Conservation (phyloP, 495 filamentous ascomycete genomes). For the Aspergillus conjunctus region DNA sequence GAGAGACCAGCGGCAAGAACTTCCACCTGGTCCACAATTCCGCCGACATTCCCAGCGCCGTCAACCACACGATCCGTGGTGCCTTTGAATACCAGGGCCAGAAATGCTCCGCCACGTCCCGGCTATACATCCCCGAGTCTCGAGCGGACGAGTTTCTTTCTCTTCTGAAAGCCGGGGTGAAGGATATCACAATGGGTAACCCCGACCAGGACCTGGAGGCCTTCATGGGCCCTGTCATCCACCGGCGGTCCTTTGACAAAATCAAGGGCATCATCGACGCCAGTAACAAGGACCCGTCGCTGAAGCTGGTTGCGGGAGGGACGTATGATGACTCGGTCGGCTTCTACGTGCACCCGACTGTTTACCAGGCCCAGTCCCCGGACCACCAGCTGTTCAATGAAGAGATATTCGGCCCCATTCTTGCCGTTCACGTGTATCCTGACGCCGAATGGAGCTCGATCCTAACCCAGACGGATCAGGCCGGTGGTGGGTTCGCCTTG, state of each 20-base stretch:
- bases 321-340: slow-evolving; percentile 68
- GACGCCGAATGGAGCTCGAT: slow-evolving; percentile 57
- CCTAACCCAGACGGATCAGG: slow-evolving; percentile 59
- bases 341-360: slow-evolving; percentile 72
- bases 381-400: slow-evolving; percentile 66
- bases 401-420: slow-evolving; percentile 78
- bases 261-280: slow-evolving; percentile 66
- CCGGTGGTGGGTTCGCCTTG: slow-evolving; percentile 67
- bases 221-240: slow-evolving; percentile 81
- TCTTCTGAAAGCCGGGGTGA: slow-evolving; percentile 48
- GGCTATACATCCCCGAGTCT: slow-evolving; percentile 71
- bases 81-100: slow-evolving; percentile 91
- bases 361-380: slow-evolving; percentile 64
- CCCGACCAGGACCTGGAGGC: slow-evolving; percentile 61
- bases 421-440: slow-evolving; percentile 71
- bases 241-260: slow-evolving; percentile 70
- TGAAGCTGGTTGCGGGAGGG: slow-evolving; percentile 68
- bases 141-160: slow-evolving; percentile 62
- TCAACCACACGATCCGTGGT: slow-evolving; percentile 77
- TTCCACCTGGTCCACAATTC: slow-evolving; percentile 80
- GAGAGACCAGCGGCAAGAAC: slow-evolving; percentile 90
- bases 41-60: slow-evolving; percentile 76
- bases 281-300: slow-evolving; percentile 63
- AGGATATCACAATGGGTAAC: slow-evolving; percentile 54
- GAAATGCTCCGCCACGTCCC: slow-evolving; percentile 83